Base-by-base conservation (phyloP, 1,139 yeast genomes). In the Lodderomyces orthopsilosis region DNA sequence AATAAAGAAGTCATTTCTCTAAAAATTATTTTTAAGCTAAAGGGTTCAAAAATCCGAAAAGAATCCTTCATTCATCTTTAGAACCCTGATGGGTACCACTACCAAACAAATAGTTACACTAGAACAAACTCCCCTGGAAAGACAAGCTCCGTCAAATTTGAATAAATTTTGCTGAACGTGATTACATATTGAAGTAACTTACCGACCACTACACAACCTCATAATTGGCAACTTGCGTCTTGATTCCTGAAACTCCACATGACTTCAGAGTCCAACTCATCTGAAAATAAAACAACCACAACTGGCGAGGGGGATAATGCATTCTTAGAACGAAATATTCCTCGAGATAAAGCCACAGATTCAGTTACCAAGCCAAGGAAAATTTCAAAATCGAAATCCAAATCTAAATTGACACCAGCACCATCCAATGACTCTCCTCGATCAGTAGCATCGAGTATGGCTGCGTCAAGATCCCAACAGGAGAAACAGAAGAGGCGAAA, bases 401-500 rank as follows among this genome's bases (percentile, higher is more conserved):
- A 30, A 13, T 10, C 12, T 3, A 30, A 13, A 13, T 27, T 19
- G 34, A 24, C 27, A 6, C 34, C n/a, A 3, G 12, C 15, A 17
- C 7, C 32, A 13, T 28, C 34, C 3, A 15, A 15, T 7, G 34
- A 30, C 4, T 30, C 19, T n/a, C 19, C 34, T 5, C 18, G 6
- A 8, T 30, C 34, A 15, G n/a, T 10, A 30, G 19, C 32, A n/a
- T 27, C 34, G 21, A 30, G 5, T 15, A 3, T 10, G 5, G n/a
- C 34, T 15, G 17, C 15, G 8, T 4, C 32, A 4, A 27, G 17
- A 30, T n/a, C 34, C n/a, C 19, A 7, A 8, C n/a, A 15, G 9
- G 34, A 45, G 23, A 50, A 49, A 12, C 42, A 46, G 3, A 57
- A 53, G 41, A 51, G 71, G 42, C 52, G 70, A 37, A 65, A 55